These are phyloP conservation scores for Ophiostoma sp. DNA, from an alignment of 2,329 filamentous ascomycete genomes.

Conservation along the genomic window DNA sequence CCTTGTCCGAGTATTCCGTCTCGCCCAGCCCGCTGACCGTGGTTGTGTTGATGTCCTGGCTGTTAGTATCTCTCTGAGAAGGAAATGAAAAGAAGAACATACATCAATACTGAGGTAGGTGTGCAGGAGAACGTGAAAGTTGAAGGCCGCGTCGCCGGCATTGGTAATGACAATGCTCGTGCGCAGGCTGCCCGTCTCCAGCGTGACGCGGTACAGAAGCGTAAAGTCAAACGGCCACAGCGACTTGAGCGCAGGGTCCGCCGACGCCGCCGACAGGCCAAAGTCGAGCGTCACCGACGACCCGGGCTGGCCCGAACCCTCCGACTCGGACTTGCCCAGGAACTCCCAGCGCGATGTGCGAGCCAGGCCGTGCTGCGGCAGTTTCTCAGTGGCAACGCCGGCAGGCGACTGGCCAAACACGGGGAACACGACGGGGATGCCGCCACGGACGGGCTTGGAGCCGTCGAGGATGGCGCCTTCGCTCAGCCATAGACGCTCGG, in stretches of 20 bases:
- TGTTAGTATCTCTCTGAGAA: not conserved
- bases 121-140: constrained; percentile 88
- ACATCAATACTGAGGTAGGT: constrained; percentile 82
- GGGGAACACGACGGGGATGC: constrained; percentile 88
- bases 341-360: constrained; percentile 90
- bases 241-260: constrained; percentile 62
- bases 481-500: constrained; percentile 81
- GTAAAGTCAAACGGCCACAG: constrained; percentile 85
- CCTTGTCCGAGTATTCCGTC: constrained; percentile 78
- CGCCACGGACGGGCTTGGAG: constrained; percentile 81
- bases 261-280: constrained; percentile 69
- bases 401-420: constrained; percentile 77
- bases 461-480: constrained; percentile 77
- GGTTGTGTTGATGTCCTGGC: constrained; percentile 71
- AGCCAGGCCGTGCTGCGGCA: constrained; percentile 93
- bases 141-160: constrained; percentile 73
- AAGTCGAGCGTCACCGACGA: constrained; percentile 81
- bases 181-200: constrained; percentile 67
- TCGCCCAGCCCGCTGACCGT: constrained; percentile 70
- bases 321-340: constrained; percentile 76
- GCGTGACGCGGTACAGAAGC: constrained; percentile 86
- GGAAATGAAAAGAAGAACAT: constrained; percentile 33
- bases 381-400: constrained; percentile 68
- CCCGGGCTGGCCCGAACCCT: constrained; percentile 40
- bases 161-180: constrained; percentile 86